Evolutionary conservation across 2,329 filamentous ascomycete species (phyloP).

Genomic region (Pseudogymnoascus destructans): DNA sequence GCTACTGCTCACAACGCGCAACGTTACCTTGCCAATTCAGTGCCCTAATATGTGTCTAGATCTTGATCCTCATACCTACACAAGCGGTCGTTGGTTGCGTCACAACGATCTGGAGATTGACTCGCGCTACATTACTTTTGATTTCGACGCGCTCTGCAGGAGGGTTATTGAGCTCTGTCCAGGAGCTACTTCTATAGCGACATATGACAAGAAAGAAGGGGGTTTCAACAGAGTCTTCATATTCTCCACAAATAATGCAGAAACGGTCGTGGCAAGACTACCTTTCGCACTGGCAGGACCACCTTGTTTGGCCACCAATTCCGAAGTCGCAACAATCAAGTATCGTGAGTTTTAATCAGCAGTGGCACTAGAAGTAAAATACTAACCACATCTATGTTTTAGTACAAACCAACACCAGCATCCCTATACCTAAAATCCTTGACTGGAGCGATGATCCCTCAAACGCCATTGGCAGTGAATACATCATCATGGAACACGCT

Average conservation of each 20-base stretch:
- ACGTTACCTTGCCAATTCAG: neutral
- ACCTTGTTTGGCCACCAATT: slow-evolving; percentile 27
- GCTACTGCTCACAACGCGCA: neutral
- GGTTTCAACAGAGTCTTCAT: slow-evolving; percentile 33
- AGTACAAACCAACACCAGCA: slow-evolving; percentile 24
- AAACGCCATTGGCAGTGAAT: slow-evolving; percentile 27
- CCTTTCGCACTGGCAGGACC: slow-evolving; percentile 30
- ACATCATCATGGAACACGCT: slow-evolving; percentile 31
- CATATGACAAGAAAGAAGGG: slow-evolving; percentile 32
- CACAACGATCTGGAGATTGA: slow-evolving; percentile 27
- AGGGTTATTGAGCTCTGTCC: slow-evolving; percentile 28
- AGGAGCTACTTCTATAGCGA: slow-evolving; percentile 25
- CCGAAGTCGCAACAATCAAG: slow-evolving; percentile 34
- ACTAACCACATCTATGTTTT: neutral
- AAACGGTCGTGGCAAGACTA: slow-evolving; percentile 30
- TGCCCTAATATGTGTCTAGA: neutral
- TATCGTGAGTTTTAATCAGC: slow-evolving; percentile 26
- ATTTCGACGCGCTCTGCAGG: slow-evolving; percentile 29
- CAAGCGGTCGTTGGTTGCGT: slow-evolving; percentile 29
- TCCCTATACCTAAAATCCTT: slow-evolving; percentile 31
- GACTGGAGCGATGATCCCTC: slow-evolving; percentile 30
- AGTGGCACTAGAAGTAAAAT: neutral
- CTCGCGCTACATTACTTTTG: slow-evolving; percentile 29
- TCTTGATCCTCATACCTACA: slow-evolving; percentile 25
- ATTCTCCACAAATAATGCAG: slow-evolving; percentile 29